Evolutionary conservation across 192 early-diverging fungal species (phyloP).

Genomic region (Backusella sp.): DNA sequence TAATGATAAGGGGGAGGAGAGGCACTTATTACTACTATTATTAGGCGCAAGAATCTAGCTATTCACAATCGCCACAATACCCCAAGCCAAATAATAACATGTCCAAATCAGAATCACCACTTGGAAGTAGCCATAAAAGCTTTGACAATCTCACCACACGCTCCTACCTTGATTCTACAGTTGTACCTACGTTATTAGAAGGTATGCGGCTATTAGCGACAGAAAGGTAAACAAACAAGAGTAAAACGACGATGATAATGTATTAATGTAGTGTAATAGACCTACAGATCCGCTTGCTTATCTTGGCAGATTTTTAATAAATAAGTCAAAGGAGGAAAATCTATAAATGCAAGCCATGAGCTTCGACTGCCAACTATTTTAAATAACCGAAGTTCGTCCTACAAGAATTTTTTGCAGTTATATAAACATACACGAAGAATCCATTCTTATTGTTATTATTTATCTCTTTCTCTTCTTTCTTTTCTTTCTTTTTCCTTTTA

Average conservation of each 20-base stretch:
- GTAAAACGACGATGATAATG: background rate
- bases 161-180: slow-evolving; percentile 51
- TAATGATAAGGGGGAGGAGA: too few species aligned
- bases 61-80: background rate
- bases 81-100: background rate
- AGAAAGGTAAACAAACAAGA: slow-evolving; percentile 38
- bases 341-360: background rate
- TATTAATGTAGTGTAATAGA: slow-evolving; percentile 19
- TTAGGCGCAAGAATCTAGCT: background rate
- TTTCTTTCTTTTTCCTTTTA: background rate
- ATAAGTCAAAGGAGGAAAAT: slow-evolving; percentile 13
- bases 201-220: slow-evolving; percentile 50
- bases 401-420: background rate
- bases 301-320: slow-evolving; percentile 42
- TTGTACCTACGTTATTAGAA: slow-evolving; percentile 49
- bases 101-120: background rate
- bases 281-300: slow-evolving; percentile 46
- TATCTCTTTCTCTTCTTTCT: background rate
- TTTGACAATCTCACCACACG: slow-evolving; percentile 36
- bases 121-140: background rate
- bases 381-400: background rate
- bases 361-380: too few species aligned
- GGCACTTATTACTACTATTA: background rate
- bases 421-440: background rate
- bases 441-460: too few species aligned